Evolutionary conservation across 1,284 basidiomycete genomes (phyloP), one percentile per base, ranked within the genome.

Genomic region (Sutorius eximius): DNA sequence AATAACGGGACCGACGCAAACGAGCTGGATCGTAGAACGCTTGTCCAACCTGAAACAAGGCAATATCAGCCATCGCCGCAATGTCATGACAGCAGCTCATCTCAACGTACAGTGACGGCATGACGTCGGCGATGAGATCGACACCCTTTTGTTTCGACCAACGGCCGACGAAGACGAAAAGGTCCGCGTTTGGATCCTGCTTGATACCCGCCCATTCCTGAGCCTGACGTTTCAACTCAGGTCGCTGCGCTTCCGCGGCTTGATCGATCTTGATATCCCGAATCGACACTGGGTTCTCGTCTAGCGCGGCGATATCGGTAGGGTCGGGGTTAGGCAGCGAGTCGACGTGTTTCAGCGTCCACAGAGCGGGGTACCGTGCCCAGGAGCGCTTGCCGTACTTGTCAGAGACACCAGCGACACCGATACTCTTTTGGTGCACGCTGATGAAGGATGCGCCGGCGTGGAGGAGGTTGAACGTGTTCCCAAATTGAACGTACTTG

Each of bases 141-240:
- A 96, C 93, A 71, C 93, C 93, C 75, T 96, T 96, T 72, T 96
- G 93, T 74, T 95, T 95, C 5, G 93, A 96, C 93, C 93, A 95
- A 63, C 93, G 89, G 70, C 93, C 93, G 61, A 96, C 93, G 73
- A 96, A 95, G 61, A 96, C 93, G 69, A 95, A 95, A 45, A 96
- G 72, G 71, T 95, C 92, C 3, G 92, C 86, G 49, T 90, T 77
- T 3, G 93, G 89, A 66, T 95, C 92, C 70, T 95, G 93, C 69
- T 86, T 89, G 71, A 96, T 86, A 49, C 87, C 85, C 38, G 93
- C 93, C 93, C 93, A 95, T 71, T 95, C 91, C 65, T 96, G 93
- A 22, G 93, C 91, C 69, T 93, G 90, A 20, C 92, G 83, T 74
- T 96, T 95, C 67, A 82, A 73, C 69, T 93, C 93, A 0, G 93